Evolutionary conservation across 805 yeast species (phyloP), one percentile per base, ranked within the genome.

Genomic region (Clavispora carvajalis): DNA sequence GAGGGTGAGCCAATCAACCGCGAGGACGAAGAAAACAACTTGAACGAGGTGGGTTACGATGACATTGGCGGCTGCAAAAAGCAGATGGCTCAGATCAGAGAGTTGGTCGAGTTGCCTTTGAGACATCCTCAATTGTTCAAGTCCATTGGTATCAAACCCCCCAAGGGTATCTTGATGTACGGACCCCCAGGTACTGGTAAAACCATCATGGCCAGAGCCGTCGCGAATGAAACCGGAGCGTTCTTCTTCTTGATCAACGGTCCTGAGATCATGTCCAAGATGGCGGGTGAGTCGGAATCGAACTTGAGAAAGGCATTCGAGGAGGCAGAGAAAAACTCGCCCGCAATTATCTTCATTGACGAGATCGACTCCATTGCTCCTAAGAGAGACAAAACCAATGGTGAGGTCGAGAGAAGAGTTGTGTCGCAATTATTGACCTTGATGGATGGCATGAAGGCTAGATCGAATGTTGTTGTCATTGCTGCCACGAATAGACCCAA

Each of bases 171-270:
- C 46, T 77, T 93, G 59, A 86, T 87, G 95, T 93, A 85, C 64
- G 99, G 99, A 59, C 99, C 99, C 37, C 99, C 99, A 24, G 99
- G 99, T 79, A 93, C 99, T 12, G 99, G 99, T 85, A 93, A 93
- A 70, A 93, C 99, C 23, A 75, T 93, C 53, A 89, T 93, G 96
- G 99, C 99, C 2, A 82, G 99, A 64, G 99, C 99, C n/a, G 99
- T 93, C 39, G 99, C 99, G 36, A 93, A 93, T 58, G 99, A 93
- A 69, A 93, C 99, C 18, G 99, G 99, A 60, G 99, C 99, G 1
- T 93, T 93, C 65, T 93, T 93, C 79, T 93, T 93, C 65, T 77
- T 93, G 57, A 93, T 93, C 66, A 93, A 93, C 62, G 99, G 99
- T 67, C 99, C 99, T 8, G 99, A 93, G 69, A 95, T 93, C 59